Evolutionary conservation across 2,329 filamentous ascomycete species (phyloP).

Genomic region (Phialophora verrucosa): DNA sequence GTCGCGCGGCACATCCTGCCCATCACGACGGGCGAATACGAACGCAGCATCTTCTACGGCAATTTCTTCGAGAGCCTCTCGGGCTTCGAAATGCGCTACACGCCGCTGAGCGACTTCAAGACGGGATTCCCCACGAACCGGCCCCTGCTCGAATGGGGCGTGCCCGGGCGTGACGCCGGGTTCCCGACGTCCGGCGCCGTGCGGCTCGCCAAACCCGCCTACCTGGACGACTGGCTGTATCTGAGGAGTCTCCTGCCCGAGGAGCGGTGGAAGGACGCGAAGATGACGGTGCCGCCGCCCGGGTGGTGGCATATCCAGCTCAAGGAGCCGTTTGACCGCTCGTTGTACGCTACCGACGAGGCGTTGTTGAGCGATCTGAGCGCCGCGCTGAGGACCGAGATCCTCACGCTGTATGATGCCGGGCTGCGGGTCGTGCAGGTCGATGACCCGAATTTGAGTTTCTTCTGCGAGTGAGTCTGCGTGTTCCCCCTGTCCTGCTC

Average conservation of each 20-base stretch:
- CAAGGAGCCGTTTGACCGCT: conserved; percentile 61
- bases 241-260: conserved; percentile 26
- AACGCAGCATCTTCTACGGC: conserved; percentile 39
- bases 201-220: conserved; percentile 24
- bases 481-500: neutral
- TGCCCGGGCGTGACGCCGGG: conserved; percentile 19
- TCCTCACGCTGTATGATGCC: conserved; percentile 65
- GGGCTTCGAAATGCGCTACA: conserved; percentile 30
- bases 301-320: conserved; percentile 48
- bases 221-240: conserved; percentile 33
- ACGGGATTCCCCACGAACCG: conserved; percentile 32
- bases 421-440: conserved; percentile 71
- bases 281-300: conserved; percentile 31
- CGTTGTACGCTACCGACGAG: conserved; percentile 53
- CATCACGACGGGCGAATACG: conserved; percentile 40
- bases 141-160: conserved; percentile 25
- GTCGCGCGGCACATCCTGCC: conserved; percentile 35
- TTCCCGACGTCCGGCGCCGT: conserved; percentile 27
- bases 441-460: conserved; percentile 70
- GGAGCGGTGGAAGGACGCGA: conserved; percentile 18
- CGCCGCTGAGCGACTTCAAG: conserved; percentile 25
- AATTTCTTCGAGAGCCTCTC: conserved; percentile 40
- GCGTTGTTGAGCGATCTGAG: conserved; percentile 67
- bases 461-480: conserved; percentile 66
- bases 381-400: conserved; percentile 67